phyloP scores from a whole-genome alignment of 2,329 filamentous ascomycete species.

The Microsporum canis region DNA sequence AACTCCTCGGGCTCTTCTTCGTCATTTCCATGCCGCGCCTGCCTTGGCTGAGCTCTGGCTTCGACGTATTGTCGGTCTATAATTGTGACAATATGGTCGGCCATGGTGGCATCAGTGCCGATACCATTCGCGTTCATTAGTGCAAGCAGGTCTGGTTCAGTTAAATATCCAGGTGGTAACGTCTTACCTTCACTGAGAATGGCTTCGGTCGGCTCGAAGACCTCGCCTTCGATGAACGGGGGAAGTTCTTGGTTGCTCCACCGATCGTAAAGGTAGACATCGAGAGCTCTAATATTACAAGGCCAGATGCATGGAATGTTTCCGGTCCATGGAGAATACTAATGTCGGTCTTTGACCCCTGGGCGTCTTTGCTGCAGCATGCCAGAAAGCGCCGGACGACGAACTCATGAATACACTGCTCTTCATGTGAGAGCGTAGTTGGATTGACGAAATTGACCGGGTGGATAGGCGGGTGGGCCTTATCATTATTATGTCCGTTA shows the following conservation, averaged over 20 bases:
- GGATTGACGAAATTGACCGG: conserved; percentile 6
- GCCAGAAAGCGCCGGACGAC: conserved; percentile 5
- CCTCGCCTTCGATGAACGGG: conserved; percentile 4
- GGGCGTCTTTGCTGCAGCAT: conserved; percentile 6
- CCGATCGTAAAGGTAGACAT: conserved; percentile 5
- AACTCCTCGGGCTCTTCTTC: conserved; percentile 9
- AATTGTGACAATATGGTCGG: conserved; percentile 6
- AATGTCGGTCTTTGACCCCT: conserved; percentile 5
- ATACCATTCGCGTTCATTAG: conserved; percentile 7
- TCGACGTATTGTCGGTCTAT: conserved; percentile 6
- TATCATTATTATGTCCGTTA: conserved; percentile 6
- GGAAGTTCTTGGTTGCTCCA: conserved; percentile 6
- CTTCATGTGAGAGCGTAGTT: conserved; percentile 6
- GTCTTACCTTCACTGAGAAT: conserved; percentile 4
- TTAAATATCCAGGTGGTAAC: conserved; percentile 3
- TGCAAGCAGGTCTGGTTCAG: conserved; percentile 6
- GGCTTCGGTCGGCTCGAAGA: conserved; percentile 6
- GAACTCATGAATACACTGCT: conserved; percentile 5
- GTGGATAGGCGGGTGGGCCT: conserved; percentile 4
- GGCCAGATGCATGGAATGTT: conserved; percentile 1
- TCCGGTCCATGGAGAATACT: conserved; percentile 5
- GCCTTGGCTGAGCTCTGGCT: conserved; percentile 7
- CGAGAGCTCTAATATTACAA: conserved; percentile 6
- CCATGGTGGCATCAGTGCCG: conserved; percentile 6
- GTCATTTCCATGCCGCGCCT: conserved; percentile 7